These are phyloP conservation scores for Calycina marina DNA, from an alignment of 2,329 filamentous ascomycete genomes.

Conservation along the genomic window DNA sequence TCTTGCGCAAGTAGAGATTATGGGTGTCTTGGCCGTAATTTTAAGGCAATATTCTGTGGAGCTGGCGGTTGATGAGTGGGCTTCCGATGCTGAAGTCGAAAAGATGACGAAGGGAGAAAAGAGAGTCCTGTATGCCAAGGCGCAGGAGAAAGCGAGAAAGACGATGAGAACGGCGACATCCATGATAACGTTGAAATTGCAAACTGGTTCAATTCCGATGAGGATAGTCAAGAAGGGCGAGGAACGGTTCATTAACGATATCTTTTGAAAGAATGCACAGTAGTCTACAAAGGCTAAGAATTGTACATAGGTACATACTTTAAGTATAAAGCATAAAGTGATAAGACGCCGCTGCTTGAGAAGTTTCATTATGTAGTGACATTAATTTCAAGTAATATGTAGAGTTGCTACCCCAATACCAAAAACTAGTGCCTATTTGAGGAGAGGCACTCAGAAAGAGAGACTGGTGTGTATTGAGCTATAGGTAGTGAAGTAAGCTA, in stretches of 20 bases:
- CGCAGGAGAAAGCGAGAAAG: slow-evolving; percentile 30
- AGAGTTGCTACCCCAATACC: no score
- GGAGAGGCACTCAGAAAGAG: no score
- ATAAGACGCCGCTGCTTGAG: no score
- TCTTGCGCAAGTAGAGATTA: slow-evolving; percentile 24
- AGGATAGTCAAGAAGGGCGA: slow-evolving; percentile 53
- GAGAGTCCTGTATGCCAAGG: slow-evolving; percentile 14
- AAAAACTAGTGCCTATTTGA: no score
- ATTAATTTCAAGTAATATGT: no score
- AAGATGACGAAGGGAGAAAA: slow-evolving; percentile 12
- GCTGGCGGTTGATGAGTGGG: slow-evolving; percentile 18
- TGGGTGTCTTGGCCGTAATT: slow-evolving; percentile 18
- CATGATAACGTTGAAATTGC: slow-evolving; percentile 60
- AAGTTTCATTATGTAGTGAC: no score
- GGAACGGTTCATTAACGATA: slow-evolving; percentile 46
- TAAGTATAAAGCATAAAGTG: no score
- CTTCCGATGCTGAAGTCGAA: slow-evolving; percentile 15
- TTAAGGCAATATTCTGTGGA: slow-evolving; percentile 18
- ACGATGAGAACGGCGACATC: slow-evolving; percentile 32
- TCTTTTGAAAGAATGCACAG: no score
- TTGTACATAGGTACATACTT: no score
- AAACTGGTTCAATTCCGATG: slow-evolving; percentile 42
- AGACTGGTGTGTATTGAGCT: no score
- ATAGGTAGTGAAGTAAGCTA: no score
- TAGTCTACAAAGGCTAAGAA: no score